Base-by-base conservation (phyloP, 139 green algal genomes). In the Nannochloris sp. region DNA sequence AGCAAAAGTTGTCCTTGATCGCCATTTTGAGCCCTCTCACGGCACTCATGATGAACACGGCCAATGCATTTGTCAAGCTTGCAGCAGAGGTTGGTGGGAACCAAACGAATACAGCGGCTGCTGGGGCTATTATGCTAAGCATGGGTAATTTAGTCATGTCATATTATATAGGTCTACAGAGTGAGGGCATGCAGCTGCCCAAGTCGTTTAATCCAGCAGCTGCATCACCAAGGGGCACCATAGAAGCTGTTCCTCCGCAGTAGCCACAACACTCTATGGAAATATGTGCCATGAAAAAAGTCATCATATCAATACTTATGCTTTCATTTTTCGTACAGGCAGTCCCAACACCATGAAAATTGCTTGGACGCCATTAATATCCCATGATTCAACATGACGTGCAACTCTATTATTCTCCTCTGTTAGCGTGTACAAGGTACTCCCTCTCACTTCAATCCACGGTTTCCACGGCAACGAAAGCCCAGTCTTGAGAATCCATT, bases 391-490 rank as follows among this genome's bases (percentile, higher is more conserved):
- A 21, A 71, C 55, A 29, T 75, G 69, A 12, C 54, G 53, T n/a
- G 55, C 44, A 24, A 75, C 61, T 56, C 61, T 60, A 19, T 66
- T 66, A 21, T 19, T 55, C 37, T 54, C n/a, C 25, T 23, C 12
- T 18, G 19, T 18, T 19, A 16, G 10, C 16, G 14, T 68, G 57
- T 85, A 86, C 3, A 76, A 66, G 21, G 80, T 87, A 18, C 59
- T 69, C 29, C 40, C 81, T 43, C 56, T 65, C 8, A 87, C 61
- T 43, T 68, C 46, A 14, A 87, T 66, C 10, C 71, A 74, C 0
- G 81, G 81, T 46, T 62, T 55, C 81, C 81, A 87, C 4, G 81
- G 81, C 44, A 87, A 65, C 29, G 44, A 56, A 34, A 87, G 44
- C 1, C 23, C 62, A 8, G 72, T 83, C 1, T 58, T 67, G 10